Evolutionary conservation across 139 green algal genomes (phyloP).

Genomic region (Auxenochlorella protothecoides): DNA sequence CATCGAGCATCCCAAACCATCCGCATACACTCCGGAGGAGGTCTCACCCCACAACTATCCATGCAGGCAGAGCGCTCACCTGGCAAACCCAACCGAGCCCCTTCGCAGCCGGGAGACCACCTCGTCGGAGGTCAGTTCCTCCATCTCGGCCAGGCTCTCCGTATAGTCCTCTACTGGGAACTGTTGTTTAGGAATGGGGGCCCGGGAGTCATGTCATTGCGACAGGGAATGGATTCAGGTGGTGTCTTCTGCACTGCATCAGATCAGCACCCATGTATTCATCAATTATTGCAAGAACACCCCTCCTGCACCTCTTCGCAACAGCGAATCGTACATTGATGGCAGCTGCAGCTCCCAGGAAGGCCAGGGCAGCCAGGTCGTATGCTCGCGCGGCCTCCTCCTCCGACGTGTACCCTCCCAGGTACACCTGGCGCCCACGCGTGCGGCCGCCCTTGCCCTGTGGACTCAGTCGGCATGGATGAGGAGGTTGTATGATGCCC

Average conservation of each 20-base stretch:
- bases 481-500: too few relatives aligned
- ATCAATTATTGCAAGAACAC: too few relatives aligned
- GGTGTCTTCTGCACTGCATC: too few relatives aligned
- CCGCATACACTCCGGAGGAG: too few relatives aligned
- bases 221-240: too few relatives aligned
- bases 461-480: too few relatives aligned
- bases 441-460: constrained; percentile 42
- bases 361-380: constrained; percentile 61
- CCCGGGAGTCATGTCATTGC: too few relatives aligned
- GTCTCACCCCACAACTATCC: too few relatives aligned
- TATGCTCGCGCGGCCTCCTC: constrained; percentile 64
- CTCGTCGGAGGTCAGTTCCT: constrained; percentile 42
- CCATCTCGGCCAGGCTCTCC: constrained; percentile 31
- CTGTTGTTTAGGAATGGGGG: constrained; percentile 20
- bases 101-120: constrained; percentile 55
- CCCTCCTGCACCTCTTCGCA: too few relatives aligned
- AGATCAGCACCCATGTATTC: too few relatives aligned
- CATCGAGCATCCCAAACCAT: too few relatives aligned
- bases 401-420: constrained; percentile 63
- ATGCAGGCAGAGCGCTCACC: constrained; percentile 7
- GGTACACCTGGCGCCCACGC: constrained; percentile 59
- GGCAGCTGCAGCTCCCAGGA: constrained; percentile 34
- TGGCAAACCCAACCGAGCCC: constrained; percentile 40
- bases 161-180: constrained; percentile 53
- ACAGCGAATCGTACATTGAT: constrained; percentile 40